Conservation (phyloP, 352 stramenopile genomes). For the Globisporangium spiculum region DNA sequence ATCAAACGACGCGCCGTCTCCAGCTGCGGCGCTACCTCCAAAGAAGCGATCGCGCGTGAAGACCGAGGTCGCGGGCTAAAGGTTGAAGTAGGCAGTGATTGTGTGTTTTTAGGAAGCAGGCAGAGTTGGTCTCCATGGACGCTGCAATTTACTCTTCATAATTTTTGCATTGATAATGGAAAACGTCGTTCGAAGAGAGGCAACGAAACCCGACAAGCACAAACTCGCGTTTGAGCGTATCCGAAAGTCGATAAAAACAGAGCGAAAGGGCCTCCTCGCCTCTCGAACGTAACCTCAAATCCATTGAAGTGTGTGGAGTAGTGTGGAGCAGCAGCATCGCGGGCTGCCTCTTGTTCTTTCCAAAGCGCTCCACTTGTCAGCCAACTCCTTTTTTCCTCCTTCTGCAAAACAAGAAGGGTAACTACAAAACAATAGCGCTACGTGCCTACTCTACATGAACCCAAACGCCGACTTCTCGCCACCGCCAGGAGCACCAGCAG, state of each 20-base stretch:
- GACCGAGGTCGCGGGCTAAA: background rate
- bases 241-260: background rate
- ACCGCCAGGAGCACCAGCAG: conserved; percentile 2
- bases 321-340: background rate
- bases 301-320: background rate
- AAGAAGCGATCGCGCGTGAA: conserved; percentile 24
- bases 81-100: background rate
- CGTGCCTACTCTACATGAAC: conserved; percentile 78
- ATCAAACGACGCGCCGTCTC: background rate
- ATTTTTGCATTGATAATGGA: conserved; percentile 4
- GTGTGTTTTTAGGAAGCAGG: background rate
- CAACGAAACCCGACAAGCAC: background rate
- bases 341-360: background rate
- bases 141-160: background rate
- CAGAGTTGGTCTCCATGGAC: background rate
- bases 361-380: background rate
- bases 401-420: background rate
- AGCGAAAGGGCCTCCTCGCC: background rate
- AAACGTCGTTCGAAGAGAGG: background rate
- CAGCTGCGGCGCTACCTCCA: background rate
- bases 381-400: background rate
- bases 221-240: background rate
- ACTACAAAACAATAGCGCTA: background rate
- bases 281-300: background rate
- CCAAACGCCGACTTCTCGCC: conserved; percentile 78